Evolutionary conservation across 768 basidiomycete species (phyloP).

Genomic region (Lyophyllum atratum): DNA sequence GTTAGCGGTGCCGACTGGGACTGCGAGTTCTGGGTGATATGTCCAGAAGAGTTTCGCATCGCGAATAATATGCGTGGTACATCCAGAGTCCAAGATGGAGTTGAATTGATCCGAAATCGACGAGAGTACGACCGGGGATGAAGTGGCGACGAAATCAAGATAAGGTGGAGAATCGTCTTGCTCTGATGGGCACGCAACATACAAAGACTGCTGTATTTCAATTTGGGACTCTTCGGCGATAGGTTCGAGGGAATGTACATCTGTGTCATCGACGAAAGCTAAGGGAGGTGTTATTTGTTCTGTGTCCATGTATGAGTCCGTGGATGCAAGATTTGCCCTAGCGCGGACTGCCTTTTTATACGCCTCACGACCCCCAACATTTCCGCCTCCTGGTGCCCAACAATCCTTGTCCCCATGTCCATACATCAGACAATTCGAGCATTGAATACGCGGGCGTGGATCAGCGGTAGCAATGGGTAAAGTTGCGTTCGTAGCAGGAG

Average conservation of each 20-base stretch:
- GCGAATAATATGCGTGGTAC: constrained; percentile 20
- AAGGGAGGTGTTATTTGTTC: background rate
- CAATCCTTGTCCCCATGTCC: background rate
- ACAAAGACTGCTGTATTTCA: background rate
- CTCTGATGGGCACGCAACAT: background rate
- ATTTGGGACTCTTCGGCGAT: background rate
- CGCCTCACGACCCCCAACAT: background rate
- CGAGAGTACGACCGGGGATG: background rate
- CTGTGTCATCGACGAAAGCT: background rate
- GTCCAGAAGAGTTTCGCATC: constrained; percentile 16
- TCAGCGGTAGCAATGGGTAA: background rate
- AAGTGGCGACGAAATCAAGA: background rate
- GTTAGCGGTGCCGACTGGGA: constrained; percentile 21
- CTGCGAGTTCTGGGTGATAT: constrained; percentile 3
- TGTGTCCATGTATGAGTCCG: background rate
- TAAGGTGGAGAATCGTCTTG: background rate
- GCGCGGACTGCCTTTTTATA: background rate
- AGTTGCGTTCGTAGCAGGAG: background rate
- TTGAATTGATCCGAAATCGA: background rate
- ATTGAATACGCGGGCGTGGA: background rate
- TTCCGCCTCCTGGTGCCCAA: constrained; percentile 4
- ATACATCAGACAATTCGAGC: background rate
- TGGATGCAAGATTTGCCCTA: background rate
- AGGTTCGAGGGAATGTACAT: background rate
- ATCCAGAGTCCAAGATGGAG: constrained; percentile 22